Evolutionary conservation across 371 early-diverging fungal species (phyloP).

Genomic region (Chytridiales sp.): DNA sequence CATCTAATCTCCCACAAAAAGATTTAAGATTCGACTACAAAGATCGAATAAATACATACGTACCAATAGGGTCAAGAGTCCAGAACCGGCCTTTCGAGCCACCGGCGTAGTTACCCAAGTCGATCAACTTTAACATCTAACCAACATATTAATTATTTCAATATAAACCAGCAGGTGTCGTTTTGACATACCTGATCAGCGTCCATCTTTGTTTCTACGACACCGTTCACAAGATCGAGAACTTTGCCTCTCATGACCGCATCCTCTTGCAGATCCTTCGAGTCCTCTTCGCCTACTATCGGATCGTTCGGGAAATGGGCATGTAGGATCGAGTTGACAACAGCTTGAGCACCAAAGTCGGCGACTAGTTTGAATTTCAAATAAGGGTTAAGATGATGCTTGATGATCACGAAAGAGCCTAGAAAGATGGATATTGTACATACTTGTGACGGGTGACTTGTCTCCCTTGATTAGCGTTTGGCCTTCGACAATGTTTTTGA

Average conservation of each 20-base stretch:
- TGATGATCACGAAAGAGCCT: background rate
- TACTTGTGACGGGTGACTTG: conserved; percentile 92
- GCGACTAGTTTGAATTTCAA: conserved; percentile 69
- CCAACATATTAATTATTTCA: background rate
- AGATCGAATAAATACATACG: background rate
- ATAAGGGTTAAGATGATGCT: background rate
- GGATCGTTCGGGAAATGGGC: conserved; percentile 80
- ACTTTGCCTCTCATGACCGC: conserved; percentile 71
- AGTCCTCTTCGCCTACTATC: conserved; percentile 93
- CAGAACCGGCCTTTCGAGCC: conserved; percentile 83
- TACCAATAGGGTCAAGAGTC: conserved; percentile 96
- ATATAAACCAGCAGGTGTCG: background rate
- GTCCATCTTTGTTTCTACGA: conserved; percentile 20
- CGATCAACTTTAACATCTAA: conserved; percentile 80
- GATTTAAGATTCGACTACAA: background rate
- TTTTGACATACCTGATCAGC: conserved; percentile 10
- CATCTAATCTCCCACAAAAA: too few relatives aligned
- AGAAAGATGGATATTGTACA: conserved; percentile 1
- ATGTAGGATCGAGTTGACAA: conserved; percentile 80
- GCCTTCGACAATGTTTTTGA: conserved; percentile 72
- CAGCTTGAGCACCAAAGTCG: conserved; percentile 93
- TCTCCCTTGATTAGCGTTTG: conserved; percentile 82
- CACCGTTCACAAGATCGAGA: conserved; percentile 73
- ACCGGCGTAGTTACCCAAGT: conserved; percentile 83
- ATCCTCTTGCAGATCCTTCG: conserved; percentile 75